These are phyloP conservation scores for Shiraia bambusicola DNA, from an alignment of 2,329 filamentous ascomycete species.

Conservation along the genomic window DNA sequence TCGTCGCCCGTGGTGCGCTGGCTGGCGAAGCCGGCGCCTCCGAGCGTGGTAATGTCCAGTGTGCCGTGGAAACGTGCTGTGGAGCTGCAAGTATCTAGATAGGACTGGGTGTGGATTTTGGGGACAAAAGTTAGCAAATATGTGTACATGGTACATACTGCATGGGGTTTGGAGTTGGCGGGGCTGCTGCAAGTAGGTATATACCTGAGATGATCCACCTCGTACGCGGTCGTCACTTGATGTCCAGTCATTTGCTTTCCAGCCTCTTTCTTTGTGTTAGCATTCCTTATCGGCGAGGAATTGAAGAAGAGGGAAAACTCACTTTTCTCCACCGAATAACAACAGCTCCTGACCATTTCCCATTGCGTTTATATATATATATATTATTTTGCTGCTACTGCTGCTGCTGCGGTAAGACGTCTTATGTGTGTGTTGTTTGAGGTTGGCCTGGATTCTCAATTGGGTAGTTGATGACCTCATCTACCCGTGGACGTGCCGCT, in stretches of 20 bases:
- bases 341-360: constrained; percentile 17
- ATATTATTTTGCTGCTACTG: too few species aligned
- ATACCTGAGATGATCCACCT: constrained; percentile 65
- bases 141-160: constrained; percentile 1
- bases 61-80: constrained; percentile 63
- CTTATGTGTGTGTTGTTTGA: not conserved
- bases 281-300: constrained; percentile 2
- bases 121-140: too few species aligned
- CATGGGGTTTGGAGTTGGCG: constrained; percentile 46
- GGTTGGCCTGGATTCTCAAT: constrained; percentile 3
- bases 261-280: constrained; percentile 60
- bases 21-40: constrained; percentile 79
- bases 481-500: not conserved
- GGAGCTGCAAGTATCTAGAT: constrained; percentile 44
- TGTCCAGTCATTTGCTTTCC: constrained; percentile 64
- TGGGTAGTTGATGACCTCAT: constrained; percentile 14
- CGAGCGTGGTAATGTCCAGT: constrained; percentile 72
- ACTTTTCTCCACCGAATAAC: constrained; percentile 38
- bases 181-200: too few species aligned
- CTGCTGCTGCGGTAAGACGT: not conserved
- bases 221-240: constrained; percentile 75
- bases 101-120: constrained; percentile 46
- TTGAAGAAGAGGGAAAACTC: constrained; percentile 1
- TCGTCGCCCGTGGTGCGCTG: constrained; percentile 66
- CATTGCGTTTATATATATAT: too few species aligned